These are phyloP conservation scores for Kurtzmaniella quercitrusa DNA, from an alignment of 1,139 yeast species.

Conservation along the genomic window DNA sequence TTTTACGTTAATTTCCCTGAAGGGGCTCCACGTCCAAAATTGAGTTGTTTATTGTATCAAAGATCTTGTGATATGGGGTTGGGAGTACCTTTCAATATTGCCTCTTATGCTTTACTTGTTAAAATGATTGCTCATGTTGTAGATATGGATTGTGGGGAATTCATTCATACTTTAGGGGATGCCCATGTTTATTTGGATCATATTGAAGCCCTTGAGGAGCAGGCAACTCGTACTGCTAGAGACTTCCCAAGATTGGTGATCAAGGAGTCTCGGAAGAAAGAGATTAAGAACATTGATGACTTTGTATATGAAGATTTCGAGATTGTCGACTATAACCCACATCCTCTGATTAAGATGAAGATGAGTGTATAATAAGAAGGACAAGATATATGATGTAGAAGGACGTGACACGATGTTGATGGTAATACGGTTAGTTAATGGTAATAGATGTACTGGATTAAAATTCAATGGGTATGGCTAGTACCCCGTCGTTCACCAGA, in stretches of 20 bases:
- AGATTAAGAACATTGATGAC: slow-evolving; percentile 72
- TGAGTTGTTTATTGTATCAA: slow-evolving; percentile 88
- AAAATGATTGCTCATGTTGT: slow-evolving; percentile 94
- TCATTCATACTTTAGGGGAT: slow-evolving; percentile 94
- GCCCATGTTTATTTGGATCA: slow-evolving; percentile 94
- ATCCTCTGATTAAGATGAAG: slow-evolving; percentile 83
- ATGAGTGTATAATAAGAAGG: slow-evolving; percentile 45
- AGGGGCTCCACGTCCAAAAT: slow-evolving; percentile 44
- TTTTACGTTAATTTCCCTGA: slow-evolving; percentile 83
- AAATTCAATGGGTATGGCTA: too few relatives aligned
- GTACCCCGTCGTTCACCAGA: too few relatives aligned
- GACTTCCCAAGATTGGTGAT: slow-evolving; percentile 75
- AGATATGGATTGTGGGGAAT: slow-evolving; percentile 92
- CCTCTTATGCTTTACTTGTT: slow-evolving; percentile 88
- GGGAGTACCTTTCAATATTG: slow-evolving; percentile 97
- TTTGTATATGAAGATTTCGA: slow-evolving; percentile 85
- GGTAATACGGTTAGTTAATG: too few relatives aligned
- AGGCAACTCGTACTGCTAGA: slow-evolving; percentile 69
- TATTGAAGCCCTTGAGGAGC: slow-evolving; percentile 82
- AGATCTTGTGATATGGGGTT: slow-evolving; percentile 99
- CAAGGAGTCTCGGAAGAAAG: slow-evolving; percentile 45
- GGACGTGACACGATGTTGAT: too few relatives aligned
- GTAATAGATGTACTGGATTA: too few relatives aligned
- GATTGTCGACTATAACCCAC: slow-evolving; percentile 74
- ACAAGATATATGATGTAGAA: neutral